These are phyloP conservation scores for Suillus brevipes DNA, from an alignment of 768 basidiomycete genomes.

Conservation along the genomic window DNA sequence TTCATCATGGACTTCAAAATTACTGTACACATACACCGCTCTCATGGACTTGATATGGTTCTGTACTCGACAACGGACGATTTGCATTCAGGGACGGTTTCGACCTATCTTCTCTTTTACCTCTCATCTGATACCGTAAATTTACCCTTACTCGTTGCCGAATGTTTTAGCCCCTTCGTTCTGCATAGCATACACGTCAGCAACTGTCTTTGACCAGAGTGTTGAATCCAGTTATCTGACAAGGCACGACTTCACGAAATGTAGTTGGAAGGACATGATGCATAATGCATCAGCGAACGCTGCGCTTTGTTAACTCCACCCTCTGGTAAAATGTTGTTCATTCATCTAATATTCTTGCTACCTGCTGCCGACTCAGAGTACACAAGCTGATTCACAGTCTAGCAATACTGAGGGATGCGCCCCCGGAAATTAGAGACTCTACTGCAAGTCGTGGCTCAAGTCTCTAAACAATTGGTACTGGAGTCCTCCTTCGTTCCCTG, in stretches of 20 bases:
- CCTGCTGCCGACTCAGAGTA: too few species aligned
- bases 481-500: not conserved
- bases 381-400: too few species aligned
- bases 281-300: too few species aligned
- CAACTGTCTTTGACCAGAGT: not conserved
- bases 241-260: not conserved
- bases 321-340: not conserved
- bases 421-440: not conserved
- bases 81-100: slow-evolving; percentile 27
- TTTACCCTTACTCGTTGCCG: not conserved
- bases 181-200: not conserved
- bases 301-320: too few species aligned
- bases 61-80: slow-evolving; percentile 30
- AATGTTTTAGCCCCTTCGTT: not conserved
- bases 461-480: not conserved
- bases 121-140: not conserved
- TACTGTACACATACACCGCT: slow-evolving; percentile 15
- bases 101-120: slow-evolving; percentile 3
- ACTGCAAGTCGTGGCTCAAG: not conserved
- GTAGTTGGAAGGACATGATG: too few species aligned
- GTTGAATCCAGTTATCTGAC: not conserved
- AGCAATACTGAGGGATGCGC: not conserved
- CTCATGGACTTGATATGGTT: slow-evolving; percentile 22
- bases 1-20: slow-evolving; percentile 16
- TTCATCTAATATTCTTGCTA: not conserved